Percentiles rank a stretch among this genome's conserved stretches.
phyloP scores from a whole-genome alignment of 2,329 filamentous ascomycete species.

The Fusarium veterinarium region DNA sequence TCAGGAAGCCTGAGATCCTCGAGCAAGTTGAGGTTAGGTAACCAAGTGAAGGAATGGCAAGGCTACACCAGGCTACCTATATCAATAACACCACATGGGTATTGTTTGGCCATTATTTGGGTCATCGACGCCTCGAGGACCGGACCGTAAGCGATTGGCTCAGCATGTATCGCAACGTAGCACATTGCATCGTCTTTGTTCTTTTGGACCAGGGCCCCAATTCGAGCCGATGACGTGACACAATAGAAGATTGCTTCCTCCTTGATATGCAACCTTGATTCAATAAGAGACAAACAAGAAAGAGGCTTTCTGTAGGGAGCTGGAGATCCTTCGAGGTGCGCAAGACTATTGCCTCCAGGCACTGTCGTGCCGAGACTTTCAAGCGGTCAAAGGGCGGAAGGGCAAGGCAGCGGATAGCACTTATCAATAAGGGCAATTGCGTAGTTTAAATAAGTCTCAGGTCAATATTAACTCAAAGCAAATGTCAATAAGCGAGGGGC shows the following conservation, averaged over 20 bases:
- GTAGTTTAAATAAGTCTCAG: not conserved
- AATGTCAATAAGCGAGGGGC: not conserved
- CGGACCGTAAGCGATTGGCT: conserved; percentile 17
- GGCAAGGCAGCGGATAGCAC: not conserved
- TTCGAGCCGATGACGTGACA: not conserved
- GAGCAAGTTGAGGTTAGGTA: not conserved
- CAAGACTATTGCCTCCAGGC: conserved; percentile 28
- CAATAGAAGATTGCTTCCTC: not conserved
- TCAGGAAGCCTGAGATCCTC: conserved; percentile 9
- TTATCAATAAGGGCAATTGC: not conserved
- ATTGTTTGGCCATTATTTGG: not conserved
- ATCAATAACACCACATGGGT: not conserved
- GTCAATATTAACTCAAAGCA: not conserved
- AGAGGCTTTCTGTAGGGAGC: conserved; percentile 6
- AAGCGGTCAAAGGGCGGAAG: not conserved
- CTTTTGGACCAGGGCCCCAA: not conserved
- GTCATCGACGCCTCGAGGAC: conserved; percentile 14
- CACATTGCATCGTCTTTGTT: conserved; percentile 6
- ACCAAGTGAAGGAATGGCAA: not conserved
- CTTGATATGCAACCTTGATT: not conserved
- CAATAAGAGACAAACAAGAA: conserved; percentile 9
- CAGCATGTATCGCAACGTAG: not conserved
- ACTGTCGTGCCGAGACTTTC: not conserved
- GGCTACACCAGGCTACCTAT: not conserved
- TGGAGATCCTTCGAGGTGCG: conserved; percentile 19